Evolutionary conservation across 305 asterid species (phyloP).

Genomic region (Fraxinus xanthoxyloides): DNA sequence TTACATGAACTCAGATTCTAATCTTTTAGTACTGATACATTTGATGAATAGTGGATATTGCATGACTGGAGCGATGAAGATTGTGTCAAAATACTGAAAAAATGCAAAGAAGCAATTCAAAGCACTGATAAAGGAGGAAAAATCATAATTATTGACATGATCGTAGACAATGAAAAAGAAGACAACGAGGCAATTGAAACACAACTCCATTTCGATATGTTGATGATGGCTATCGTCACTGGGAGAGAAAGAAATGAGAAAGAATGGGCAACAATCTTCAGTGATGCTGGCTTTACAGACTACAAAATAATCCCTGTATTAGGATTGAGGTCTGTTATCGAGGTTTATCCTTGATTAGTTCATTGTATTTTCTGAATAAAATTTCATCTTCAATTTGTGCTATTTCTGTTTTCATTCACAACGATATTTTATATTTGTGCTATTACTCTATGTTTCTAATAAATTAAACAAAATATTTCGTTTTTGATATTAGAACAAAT

Average conservation of each 20-base stretch:
- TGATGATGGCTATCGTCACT: constrained; percentile 29
- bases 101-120: constrained; percentile 44
- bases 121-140: constrained; percentile 33
- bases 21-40: background rate
- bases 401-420: too few relatives aligned
- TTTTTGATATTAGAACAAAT: too few relatives aligned
- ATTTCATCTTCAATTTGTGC: background rate
- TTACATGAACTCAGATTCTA: background rate
- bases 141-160: constrained; percentile 38
- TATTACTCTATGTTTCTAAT: too few relatives aligned
- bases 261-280: constrained; percentile 39
- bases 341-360: constrained; percentile 20
- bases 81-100: constrained; percentile 37
- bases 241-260: constrained; percentile 46
- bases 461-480: too few relatives aligned
- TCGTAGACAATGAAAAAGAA: constrained; percentile 7
- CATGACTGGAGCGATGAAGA: constrained; percentile 51
- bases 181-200: constrained; percentile 26
- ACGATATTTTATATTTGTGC: too few relatives aligned
- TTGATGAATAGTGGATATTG: constrained; percentile 38
- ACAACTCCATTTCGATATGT: constrained; percentile 36
- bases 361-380: background rate
- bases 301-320: constrained; percentile 17
- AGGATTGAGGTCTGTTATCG: constrained; percentile 19
- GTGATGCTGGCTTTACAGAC: constrained; percentile 11